Evolutionary conservation across 1,284 basidiomycete genomes (phyloP).

Genomic region (Trametes sp.): DNA sequence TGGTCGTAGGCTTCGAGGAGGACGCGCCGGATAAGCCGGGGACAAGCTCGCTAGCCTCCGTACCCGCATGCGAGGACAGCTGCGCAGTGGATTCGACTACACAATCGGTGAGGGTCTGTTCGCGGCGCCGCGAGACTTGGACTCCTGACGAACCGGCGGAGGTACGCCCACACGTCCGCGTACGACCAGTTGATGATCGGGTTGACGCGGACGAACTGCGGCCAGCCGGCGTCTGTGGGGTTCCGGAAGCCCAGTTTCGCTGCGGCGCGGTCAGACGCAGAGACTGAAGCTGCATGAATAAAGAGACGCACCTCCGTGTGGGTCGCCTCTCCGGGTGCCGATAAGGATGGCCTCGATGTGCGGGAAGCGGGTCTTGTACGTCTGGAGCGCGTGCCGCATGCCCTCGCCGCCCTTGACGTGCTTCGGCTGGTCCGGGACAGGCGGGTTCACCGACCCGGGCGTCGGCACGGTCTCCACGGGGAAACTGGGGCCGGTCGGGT

Average conservation of each 20-base stretch:
- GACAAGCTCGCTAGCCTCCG: no score
- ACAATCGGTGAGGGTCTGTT: constrained; percentile 92
- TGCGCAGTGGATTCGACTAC: no score
- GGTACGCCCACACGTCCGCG: constrained; percentile 88
- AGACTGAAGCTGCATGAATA: background rate
- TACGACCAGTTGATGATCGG: constrained; percentile 98
- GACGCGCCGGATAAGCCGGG: background rate
- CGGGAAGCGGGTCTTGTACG: constrained; percentile 75
- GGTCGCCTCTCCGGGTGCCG: constrained; percentile 89
- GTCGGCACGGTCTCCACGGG: constrained; percentile 55
- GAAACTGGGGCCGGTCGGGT: constrained; percentile 42
- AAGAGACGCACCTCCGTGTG: constrained; percentile 82
- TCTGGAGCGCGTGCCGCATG: constrained; percentile 84
- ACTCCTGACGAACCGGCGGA: constrained; percentile 82
- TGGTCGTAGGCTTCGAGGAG: background rate
- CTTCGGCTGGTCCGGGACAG: constrained; percentile 14
- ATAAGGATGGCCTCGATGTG: constrained; percentile 85
- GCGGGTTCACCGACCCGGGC: constrained; percentile 37
- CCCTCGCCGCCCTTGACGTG: constrained; percentile 69
- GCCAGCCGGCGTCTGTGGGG: constrained; percentile 90
- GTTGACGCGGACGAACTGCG: constrained; percentile 89
- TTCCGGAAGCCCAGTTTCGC: constrained; percentile 75
- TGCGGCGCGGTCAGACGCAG: constrained; percentile 36
- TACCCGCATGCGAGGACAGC: no score
- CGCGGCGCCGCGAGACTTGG: constrained; percentile 95